Percentiles rank a stretch among this genome's conserved stretches.
These are phyloP conservation scores for Didymella glomerata DNA, from an alignment of 2,329 filamentous ascomycete species.

Conservation along the genomic window DNA sequence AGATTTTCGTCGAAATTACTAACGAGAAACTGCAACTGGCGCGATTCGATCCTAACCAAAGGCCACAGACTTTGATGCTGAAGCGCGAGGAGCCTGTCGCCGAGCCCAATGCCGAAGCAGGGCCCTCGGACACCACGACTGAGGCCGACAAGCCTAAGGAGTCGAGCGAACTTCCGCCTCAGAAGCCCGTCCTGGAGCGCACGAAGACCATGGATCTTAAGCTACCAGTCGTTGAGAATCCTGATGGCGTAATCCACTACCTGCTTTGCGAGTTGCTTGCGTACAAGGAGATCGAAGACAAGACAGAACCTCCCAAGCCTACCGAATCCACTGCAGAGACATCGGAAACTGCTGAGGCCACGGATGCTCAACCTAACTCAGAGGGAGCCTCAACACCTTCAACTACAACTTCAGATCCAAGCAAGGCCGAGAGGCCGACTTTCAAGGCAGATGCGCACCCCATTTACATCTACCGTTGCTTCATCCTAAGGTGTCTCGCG, in stretches of 20 bases:
- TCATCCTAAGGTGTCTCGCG: constrained; percentile 88
- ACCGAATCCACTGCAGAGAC: constrained; percentile 54
- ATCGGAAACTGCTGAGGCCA: constrained; percentile 10
- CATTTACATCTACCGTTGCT: constrained; percentile 96
- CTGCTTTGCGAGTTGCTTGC: constrained; percentile 89
- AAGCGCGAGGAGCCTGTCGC: constrained; percentile 57
- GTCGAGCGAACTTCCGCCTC: constrained; percentile 40
- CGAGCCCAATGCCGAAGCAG: constrained; percentile 25
- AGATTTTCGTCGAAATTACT: constrained; percentile 85
- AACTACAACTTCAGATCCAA: constrained; percentile 25
- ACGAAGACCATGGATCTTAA: constrained; percentile 77
- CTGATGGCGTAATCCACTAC: constrained; percentile 95
- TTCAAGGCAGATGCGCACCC: constrained; percentile 95
- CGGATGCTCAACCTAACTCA: constrained; percentile 17
- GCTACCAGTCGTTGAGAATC: constrained; percentile 85
- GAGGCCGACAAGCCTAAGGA: constrained; percentile 49
- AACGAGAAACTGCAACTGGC: constrained; percentile 82
- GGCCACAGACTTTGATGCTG: constrained; percentile 62
- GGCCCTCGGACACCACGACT: constrained; percentile 38
- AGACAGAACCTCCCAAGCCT: constrained; percentile 62
- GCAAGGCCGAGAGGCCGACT: constrained; percentile 68
- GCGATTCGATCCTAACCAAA: constrained; percentile 66
- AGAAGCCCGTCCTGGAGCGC: constrained; percentile 65
- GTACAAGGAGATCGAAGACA: constrained; percentile 92
- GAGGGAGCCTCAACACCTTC: constrained; percentile 22